Evolutionary conservation across 2,329 filamentous ascomycete species (phyloP).

Genomic region (Ilyonectria destructans): DNA sequence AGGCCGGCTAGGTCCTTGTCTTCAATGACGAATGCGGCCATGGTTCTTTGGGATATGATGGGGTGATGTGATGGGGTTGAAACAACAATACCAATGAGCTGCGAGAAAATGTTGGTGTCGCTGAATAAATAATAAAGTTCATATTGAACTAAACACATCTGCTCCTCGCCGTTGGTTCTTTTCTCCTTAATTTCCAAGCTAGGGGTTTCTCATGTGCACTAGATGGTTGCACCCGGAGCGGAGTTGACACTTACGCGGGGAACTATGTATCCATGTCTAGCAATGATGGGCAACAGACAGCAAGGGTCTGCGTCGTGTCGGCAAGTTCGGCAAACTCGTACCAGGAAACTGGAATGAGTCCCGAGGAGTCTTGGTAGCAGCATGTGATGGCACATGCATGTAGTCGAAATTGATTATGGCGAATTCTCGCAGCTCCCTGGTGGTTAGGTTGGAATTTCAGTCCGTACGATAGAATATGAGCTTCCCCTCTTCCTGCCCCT

Average conservation of each 20-base stretch:
- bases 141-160: neutral
- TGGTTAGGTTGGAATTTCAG: no score
- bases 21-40: slow-evolving; percentile 63
- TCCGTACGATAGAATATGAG: no score
- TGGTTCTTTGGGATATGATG: slow-evolving; percentile 43
- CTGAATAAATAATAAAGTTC: neutral
- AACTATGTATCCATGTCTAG: neutral
- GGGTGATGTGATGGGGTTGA: neutral
- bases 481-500: no score
- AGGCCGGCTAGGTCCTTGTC: slow-evolving; percentile 61
- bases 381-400: no score
- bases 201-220: neutral
- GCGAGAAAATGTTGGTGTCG: neutral
- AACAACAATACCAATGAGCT: neutral
- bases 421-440: no score
- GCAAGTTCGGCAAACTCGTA: neutral
- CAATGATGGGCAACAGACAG: neutral
- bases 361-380: neutral
- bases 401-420: no score
- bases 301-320: neutral
- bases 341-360: neutral
- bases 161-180: neutral
- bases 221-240: neutral
- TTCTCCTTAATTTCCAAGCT: slow-evolving; percentile 4
- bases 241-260: neutral